phyloP scores from a whole-genome alignment of 2,329 filamentous ascomycete species.

The Claviceps africana region DNA sequence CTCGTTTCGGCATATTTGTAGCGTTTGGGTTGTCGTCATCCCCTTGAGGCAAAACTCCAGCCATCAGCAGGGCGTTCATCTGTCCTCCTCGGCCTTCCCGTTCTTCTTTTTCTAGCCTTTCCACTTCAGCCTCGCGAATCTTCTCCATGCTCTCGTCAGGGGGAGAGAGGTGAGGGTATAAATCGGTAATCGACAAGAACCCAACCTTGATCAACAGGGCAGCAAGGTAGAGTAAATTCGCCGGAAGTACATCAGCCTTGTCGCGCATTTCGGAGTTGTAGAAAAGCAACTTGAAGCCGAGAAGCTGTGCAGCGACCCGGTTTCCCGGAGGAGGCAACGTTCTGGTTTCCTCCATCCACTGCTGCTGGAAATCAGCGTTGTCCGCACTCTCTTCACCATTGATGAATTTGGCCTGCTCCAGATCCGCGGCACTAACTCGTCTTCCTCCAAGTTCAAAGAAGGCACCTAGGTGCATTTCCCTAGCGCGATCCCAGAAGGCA shows the following conservation, averaged over 20 bases:
- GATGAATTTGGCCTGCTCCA: constrained; percentile 28
- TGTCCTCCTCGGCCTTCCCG: constrained; percentile 53
- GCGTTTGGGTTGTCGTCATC: constrained; percentile 54
- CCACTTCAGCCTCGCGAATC: constrained; percentile 53
- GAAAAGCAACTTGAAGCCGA: constrained; percentile 94
- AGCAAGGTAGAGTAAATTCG: constrained; percentile 84
- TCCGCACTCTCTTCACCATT: constrained; percentile 25
- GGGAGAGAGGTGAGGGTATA: constrained; percentile 87
- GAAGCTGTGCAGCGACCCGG: constrained; percentile 78
- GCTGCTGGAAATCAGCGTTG: constrained; percentile 42
- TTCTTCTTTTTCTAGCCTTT: constrained; percentile 69
- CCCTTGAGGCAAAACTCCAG: constrained; percentile 57
- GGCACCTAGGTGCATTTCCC: constrained; percentile 60
- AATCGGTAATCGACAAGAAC: constrained; percentile 80
- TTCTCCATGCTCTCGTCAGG: constrained; percentile 69
- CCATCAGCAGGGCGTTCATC: constrained; percentile 74
- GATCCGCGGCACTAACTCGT: constrained; percentile 45
- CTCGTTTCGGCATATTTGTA: constrained; percentile 31
- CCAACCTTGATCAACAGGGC: constrained; percentile 93
- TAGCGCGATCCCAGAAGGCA: constrained; percentile 70
- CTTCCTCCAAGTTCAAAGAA: constrained; percentile 81
- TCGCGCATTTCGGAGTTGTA: constrained; percentile 73
- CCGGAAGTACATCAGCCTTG: constrained; percentile 63
- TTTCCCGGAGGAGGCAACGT: constrained; percentile 78
- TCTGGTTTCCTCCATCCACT: constrained; percentile 70